Evolutionary conservation across 257 asterid species (phyloP).

Genomic region (Perilla frutescens): DNA sequence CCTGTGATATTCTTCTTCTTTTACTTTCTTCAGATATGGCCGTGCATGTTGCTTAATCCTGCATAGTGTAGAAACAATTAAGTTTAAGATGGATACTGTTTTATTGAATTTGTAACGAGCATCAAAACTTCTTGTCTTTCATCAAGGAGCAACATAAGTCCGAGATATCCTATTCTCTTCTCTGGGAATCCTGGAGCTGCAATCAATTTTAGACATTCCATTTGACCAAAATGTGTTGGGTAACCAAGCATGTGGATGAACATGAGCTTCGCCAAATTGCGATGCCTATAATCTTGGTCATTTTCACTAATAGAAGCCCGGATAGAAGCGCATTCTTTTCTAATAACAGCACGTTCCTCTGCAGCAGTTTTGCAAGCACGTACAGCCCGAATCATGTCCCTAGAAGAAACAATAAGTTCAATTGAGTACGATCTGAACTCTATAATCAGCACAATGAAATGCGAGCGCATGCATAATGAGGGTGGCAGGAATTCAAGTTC

Average conservation of each 20-base stretch:
- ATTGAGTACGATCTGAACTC: neutral
- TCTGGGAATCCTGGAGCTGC: slow-evolving; percentile 99
- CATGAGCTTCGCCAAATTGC: slow-evolving; percentile 98
- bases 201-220: slow-evolving; percentile 95
- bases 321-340: slow-evolving; percentile 98
- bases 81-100: slow-evolving; percentile 73
- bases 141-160: slow-evolving; percentile 97
- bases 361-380: slow-evolving; percentile 99
- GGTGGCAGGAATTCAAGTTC: neutral
- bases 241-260: slow-evolving; percentile 99
- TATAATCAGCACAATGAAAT: slow-evolving; percentile 20
- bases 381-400: slow-evolving; percentile 99
- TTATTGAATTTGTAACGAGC: slow-evolving; percentile 98
- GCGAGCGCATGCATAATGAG: slow-evolving; percentile 14
- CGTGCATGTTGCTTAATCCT: slow-evolving; percentile 24
- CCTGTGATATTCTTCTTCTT: slow-evolving; percentile 21
- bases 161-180: slow-evolving; percentile 99
- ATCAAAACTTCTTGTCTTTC: slow-evolving; percentile 99
- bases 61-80: slow-evolving; percentile 21
- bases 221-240: slow-evolving; percentile 99
- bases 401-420: slow-evolving; percentile 42
- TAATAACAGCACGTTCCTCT: slow-evolving; percentile 95
- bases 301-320: slow-evolving; percentile 94
- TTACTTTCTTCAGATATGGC: slow-evolving; percentile 8
- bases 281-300: slow-evolving; percentile 90